A percentile compares a stretch with the other conserved stretches of the same genome.
These are phyloP conservation scores for Coemansia sp. DNA, from an alignment of 192 early-diverging fungal species.

Conservation along the genomic window DNA sequence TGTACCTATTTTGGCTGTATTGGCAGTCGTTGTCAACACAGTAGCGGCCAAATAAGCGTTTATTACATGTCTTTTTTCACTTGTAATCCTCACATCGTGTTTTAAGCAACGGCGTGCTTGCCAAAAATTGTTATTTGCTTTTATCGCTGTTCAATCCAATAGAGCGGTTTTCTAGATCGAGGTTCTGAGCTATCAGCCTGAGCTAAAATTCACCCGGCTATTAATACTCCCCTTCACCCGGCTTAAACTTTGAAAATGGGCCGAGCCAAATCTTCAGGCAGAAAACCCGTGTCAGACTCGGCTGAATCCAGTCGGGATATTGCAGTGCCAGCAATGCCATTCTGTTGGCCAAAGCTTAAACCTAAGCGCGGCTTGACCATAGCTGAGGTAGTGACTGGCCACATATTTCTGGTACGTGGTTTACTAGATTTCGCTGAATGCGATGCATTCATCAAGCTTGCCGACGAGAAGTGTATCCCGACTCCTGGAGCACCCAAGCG, in stretches of 20 bases:
- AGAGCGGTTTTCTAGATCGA: neutral
- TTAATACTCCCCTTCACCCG: neutral
- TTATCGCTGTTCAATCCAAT: neutral
- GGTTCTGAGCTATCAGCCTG: neutral
- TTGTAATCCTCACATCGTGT: neutral
- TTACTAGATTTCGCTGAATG: slow-evolving; percentile 37
- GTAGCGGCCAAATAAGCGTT: neutral
- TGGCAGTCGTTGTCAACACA: neutral
- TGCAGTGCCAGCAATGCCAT: neutral
- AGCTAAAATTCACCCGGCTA: neutral
- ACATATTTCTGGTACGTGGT: slow-evolving; percentile 31
- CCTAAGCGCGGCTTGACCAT: slow-evolving; percentile 28
- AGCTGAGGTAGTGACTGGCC: slow-evolving; percentile 35
- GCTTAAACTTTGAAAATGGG: slow-evolving; percentile 14
- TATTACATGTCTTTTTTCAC: neutral
- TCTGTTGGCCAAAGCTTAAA: slow-evolving; percentile 38
- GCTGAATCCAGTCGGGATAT: neutral
- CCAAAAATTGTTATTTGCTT: neutral
- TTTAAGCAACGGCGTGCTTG: neutral
- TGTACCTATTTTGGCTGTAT: neutral
- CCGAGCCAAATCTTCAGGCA: slow-evolving; percentile 16
- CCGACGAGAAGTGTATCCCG: slow-evolving; percentile 33
- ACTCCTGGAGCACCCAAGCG: slow-evolving; percentile 48
- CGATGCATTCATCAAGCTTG: slow-evolving; percentile 42
- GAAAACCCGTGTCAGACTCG: neutral